Conservation (phyloP, 2,329 filamentous ascomycete genomes). For the Cephalotrichum gorgonifer region DNA sequence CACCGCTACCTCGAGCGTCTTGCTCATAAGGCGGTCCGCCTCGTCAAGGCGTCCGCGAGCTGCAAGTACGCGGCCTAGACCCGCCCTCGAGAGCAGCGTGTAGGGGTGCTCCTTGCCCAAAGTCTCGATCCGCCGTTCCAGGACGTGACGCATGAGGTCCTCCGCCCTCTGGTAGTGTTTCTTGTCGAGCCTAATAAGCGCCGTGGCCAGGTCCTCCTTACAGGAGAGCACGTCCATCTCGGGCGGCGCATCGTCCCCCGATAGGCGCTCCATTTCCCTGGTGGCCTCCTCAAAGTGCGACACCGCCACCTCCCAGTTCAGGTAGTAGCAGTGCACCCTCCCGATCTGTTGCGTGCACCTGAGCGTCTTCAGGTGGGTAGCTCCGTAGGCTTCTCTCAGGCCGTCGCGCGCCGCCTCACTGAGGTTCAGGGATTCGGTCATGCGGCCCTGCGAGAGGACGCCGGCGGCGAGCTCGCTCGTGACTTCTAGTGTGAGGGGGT, state of each 20-base stretch:
- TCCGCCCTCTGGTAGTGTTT: not conserved
- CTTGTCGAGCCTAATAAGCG: not conserved
- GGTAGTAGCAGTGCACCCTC: not conserved
- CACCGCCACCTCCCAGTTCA: not conserved
- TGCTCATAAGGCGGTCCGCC: not conserved
- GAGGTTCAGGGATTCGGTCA: not conserved
- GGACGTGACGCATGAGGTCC: slow-evolving; percentile 6
- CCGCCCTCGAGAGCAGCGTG: slow-evolving; percentile 7
- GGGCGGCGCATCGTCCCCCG: not conserved
- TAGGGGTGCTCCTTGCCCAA: slow-evolving; percentile 8
- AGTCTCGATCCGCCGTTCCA: slow-evolving; percentile 3
- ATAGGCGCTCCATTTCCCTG: not conserved
- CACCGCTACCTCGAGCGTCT: not conserved
- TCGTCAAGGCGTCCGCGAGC: not conserved
- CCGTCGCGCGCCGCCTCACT: not conserved
- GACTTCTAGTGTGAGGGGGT: not conserved
- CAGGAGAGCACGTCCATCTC: not conserved
- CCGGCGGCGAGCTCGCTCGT: not conserved
- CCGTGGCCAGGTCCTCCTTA: not conserved
- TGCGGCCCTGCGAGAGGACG: not conserved
- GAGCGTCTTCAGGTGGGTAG: not conserved
- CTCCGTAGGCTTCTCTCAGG: not conserved
- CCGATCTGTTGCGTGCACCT: not conserved
- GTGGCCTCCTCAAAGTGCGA: not conserved
- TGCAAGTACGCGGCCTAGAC: not conserved